phyloP scores from a whole-genome alignment of 2,329 filamentous ascomycete genomes.

The Pseudohalonectria lignicola region DNA sequence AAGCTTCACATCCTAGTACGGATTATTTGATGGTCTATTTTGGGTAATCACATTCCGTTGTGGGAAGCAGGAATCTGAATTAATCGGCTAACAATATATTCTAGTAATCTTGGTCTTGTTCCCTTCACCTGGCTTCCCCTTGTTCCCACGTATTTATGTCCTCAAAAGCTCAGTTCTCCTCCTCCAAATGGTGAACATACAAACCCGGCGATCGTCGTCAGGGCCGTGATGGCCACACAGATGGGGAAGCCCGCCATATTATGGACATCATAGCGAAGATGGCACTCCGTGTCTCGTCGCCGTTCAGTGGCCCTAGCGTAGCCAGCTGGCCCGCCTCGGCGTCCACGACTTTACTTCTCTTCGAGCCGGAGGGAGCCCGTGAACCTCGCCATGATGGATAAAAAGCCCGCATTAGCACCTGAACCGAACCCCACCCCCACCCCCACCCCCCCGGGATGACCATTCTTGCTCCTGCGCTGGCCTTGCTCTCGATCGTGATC shows the following conservation, averaged over 20 bases:
- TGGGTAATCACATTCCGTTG: too few relatives aligned
- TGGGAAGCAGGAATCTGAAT: too few relatives aligned
- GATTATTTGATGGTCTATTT: too few relatives aligned
- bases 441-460: constrained; percentile 23
- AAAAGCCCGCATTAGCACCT: too few relatives aligned
- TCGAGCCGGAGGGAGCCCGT: constrained; percentile 22
- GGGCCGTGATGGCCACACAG: constrained; percentile 38
- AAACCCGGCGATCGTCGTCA: constrained; percentile 33
- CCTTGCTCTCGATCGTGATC: constrained; percentile 21
- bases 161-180: too few relatives aligned
- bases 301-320: constrained; percentile 22
- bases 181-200: constrained; percentile 21
- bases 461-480: constrained; percentile 24
- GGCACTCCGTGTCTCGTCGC: constrained; percentile 30
- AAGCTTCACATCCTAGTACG: too few relatives aligned
- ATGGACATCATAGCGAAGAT: constrained; percentile 40
- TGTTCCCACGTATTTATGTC: too few relatives aligned
- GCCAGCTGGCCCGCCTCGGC: constrained; percentile 8
- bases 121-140: too few relatives aligned
- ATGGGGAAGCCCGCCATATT: constrained; percentile 47
- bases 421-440: too few relatives aligned
- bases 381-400: constrained; percentile 22
- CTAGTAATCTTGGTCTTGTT: too few relatives aligned
- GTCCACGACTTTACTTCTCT: constrained; percentile 18
- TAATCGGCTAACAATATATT: too few relatives aligned